Evolutionary conservation across 2,329 filamentous ascomycete genomes (phyloP), one percentile per base, ranked within the genome.

Genomic region (Stagonosporopsis rhizophila): DNA sequence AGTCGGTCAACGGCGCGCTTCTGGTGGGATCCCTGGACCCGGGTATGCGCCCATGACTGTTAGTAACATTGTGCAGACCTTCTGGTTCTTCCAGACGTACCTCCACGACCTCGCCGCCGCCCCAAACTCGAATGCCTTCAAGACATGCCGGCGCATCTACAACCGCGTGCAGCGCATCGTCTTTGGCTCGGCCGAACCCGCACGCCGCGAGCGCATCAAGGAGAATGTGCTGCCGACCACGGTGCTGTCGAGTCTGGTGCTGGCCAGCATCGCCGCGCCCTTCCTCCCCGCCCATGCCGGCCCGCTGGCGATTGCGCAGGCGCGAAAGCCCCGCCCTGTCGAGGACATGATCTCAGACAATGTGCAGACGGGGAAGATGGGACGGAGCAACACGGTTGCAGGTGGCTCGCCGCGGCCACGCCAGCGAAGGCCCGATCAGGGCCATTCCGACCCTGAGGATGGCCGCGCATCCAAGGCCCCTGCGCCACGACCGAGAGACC

Each of bases 71-170:
- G 38, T 39, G 47, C 70, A 95, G 91, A 94, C 91, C 32, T 95
- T 95, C 77, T 95, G 91, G 91, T 84, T 95, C 47, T 92, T 95
- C 76, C 91, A 95, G 78, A 94, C 90, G 4, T 93, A 95, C 72
- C 85, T 95, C 27, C 89, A 91, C 80, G 91, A 95, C 73, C 85
- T 95, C 60, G 85, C 89, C 52, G 81, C 83, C 69, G 90, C 89
- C 56, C 91, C 91, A 2, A 88, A 89, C 72, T 88, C 89, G 59
- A 85, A 88, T 67, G 84, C 89, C 45, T 95, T 95, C 78, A 88
- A 90, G 78, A 94, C 89, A 45, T 94, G 91, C 72, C 86, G 90
- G 57, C 83, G 91, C 69, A 87, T 95, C 65, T 94, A 93, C 80
- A 95, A 95, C 78, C 92, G 91, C 77, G 90, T 95, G 35, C 91